Evolutionary conservation across 805 yeast species (phyloP).

Genomic region (Kluyveromyces siamensis): DNA sequence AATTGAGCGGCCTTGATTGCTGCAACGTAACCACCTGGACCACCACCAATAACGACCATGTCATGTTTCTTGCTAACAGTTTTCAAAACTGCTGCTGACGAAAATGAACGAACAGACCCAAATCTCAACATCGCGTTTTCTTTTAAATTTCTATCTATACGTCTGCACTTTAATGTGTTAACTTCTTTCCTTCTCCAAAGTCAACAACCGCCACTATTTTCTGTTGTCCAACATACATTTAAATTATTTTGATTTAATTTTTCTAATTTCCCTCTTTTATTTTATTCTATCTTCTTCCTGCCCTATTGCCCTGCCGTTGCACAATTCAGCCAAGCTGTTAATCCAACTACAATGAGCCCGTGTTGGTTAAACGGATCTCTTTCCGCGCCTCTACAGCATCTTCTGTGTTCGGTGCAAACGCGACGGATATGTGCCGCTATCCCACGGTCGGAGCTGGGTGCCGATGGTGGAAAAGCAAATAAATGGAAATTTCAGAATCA

Average conservation of each 20-base stretch:
- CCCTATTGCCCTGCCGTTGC: no score
- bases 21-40: conserved; percentile 99
- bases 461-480: no score
- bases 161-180: neutral
- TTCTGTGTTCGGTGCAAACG: neutral
- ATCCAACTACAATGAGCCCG: no score
- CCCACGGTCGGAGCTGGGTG: no score
- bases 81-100: conserved; percentile 4
- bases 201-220: neutral
- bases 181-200: neutral
- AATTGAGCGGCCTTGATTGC: conserved; percentile 98
- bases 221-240: neutral
- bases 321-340: no score
- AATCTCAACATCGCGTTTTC: conserved; percentile 1
- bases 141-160: neutral
- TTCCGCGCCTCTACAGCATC: no score
- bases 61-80: conserved; percentile 53
- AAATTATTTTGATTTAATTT: no score
- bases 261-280: no score
- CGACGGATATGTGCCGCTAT: neutral
- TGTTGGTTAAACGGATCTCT: no score
- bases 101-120: conserved; percentile 1
- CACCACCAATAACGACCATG: conserved; percentile 94
- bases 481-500: no score
- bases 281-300: no score